Evolutionary conservation across 345 rosid species (phyloP).

Genomic region (Jatropha curcas): DNA sequence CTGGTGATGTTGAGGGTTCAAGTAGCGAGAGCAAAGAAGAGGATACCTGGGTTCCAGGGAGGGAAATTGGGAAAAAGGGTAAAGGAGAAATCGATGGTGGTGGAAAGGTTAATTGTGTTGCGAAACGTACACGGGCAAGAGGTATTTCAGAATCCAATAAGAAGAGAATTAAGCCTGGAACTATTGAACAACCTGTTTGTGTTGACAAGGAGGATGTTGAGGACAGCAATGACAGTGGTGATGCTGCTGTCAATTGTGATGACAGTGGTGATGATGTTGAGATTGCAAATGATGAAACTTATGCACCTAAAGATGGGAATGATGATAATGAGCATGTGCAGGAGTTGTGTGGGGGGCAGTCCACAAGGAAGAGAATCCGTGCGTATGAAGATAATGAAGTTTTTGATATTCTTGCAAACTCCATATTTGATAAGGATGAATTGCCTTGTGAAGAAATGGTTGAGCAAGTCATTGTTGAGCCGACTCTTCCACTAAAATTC

Average conservation of each 20-base stretch:
- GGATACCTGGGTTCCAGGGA: background rate
- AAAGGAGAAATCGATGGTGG: background rate
- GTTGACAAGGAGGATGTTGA: slow-evolving; percentile 3
- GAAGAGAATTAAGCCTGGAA: background rate
- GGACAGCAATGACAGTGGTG: background rate
- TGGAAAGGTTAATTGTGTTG: background rate
- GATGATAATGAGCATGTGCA: background rate
- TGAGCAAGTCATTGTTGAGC: background rate
- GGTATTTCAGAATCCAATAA: background rate
- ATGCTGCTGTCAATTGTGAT: too few species aligned
- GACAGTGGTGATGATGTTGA: background rate
- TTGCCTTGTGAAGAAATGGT: slow-evolving; percentile 3
- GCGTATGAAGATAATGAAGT: slow-evolving; percentile 13
- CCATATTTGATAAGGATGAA: slow-evolving; percentile 24
- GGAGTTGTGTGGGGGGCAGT: background rate
- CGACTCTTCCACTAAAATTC: slow-evolving; percentile 37
- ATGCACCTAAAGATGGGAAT: background rate
- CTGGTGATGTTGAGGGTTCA: background rate
- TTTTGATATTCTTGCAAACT: slow-evolving; percentile 25
- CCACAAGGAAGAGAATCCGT: background rate
- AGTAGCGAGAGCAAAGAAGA: background rate
- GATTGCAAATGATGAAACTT: background rate
- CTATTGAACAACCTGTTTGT: background rate
- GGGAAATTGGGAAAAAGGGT: background rate
- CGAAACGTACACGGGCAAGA: background rate